Evolutionary conservation across 1,139 yeast genomes (phyloP), one percentile per base, ranked within the genome.

Genomic region (Suhomyces maxii): DNA sequence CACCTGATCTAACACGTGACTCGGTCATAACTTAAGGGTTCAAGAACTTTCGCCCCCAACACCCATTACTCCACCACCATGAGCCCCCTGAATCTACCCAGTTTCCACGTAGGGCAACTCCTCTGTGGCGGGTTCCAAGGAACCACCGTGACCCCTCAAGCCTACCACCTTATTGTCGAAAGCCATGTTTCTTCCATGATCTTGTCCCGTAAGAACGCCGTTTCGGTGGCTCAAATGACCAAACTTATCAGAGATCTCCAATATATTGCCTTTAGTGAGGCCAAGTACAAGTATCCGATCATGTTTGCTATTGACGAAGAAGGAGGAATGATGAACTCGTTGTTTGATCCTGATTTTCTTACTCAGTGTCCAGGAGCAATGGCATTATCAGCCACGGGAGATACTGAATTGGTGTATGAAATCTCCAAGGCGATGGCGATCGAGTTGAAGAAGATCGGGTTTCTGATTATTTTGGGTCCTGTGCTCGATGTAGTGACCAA

Each of bases 361-460:
- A 77, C 83, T 8, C 87, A 83, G 59, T 80, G 78, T 53, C 88
- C 88, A 0, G 81, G 84, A 3, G 82, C 84, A 13, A 81, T 83
- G 86, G 87, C 84, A 3, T 62, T 82, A 36, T 79, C 82, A 1
- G 86, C 87, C 13, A 76, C 84, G 0, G 78, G 79, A 6, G 77
- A 79, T 46, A 60, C 71, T 10, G 73, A 73, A 9, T 59, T 81
- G 51, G 83, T 82, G 5, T 77, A 76, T 51, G 70, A 80, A 44
- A 77, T 81, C 1, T 78, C 79, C 52, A 74, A 77, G 47, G 87
- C 86, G 0, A 60, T 82, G 14, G 86, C 84, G 0, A 51, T 62
- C 13, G 86, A 83, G 56, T 66, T 83, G 48, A 72, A 69, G 48
- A 65, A 76, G 14, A 72, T 83, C 13, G 89, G 89, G 3, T 69